Evolutionary conservation across 352 stramenopile genomes (phyloP).

Genomic region (Phytophthora sansomeana): DNA sequence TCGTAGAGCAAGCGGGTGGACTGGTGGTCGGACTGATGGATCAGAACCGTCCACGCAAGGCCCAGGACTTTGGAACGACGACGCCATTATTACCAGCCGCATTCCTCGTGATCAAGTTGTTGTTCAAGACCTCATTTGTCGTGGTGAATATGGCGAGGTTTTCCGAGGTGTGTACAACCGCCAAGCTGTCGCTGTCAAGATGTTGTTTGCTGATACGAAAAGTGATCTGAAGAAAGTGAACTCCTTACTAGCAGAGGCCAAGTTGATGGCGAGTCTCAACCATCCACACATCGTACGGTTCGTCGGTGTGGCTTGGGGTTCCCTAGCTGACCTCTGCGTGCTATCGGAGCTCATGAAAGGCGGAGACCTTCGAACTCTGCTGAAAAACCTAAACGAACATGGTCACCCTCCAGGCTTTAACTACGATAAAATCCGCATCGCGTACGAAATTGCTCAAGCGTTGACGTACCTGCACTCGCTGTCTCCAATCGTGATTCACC

Average conservation of each 20-base stretch:
- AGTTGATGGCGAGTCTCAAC: background rate
- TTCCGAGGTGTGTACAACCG: background rate
- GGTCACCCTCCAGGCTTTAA: slow-evolving; percentile 2
- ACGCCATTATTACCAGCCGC: slow-evolving; percentile 12
- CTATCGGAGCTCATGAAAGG: slow-evolving; percentile 4
- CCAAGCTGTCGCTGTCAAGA: background rate
- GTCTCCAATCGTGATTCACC: slow-evolving; percentile 22
- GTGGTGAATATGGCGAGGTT: background rate
- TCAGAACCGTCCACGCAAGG: background rate
- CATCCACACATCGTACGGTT: background rate
- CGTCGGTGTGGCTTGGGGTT: background rate
- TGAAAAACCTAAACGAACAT: background rate
- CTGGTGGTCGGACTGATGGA: background rate
- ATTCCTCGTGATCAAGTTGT: background rate
- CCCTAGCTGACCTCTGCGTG: background rate
- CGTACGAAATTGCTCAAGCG: background rate
- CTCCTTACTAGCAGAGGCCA: slow-evolving; percentile 11
- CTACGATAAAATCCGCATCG: slow-evolving; percentile 3
- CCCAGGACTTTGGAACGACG: background rate
- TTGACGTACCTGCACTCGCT: slow-evolving; percentile 11
- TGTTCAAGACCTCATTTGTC: background rate
- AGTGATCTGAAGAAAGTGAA: background rate
- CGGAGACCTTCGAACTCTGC: background rate
- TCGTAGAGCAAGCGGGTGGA: slow-evolving; percentile 6
- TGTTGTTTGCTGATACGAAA: slow-evolving; percentile 17